Conservation (phyloP, 1,284 basidiomycete genomes). For the Golubevia pallescens region DNA sequence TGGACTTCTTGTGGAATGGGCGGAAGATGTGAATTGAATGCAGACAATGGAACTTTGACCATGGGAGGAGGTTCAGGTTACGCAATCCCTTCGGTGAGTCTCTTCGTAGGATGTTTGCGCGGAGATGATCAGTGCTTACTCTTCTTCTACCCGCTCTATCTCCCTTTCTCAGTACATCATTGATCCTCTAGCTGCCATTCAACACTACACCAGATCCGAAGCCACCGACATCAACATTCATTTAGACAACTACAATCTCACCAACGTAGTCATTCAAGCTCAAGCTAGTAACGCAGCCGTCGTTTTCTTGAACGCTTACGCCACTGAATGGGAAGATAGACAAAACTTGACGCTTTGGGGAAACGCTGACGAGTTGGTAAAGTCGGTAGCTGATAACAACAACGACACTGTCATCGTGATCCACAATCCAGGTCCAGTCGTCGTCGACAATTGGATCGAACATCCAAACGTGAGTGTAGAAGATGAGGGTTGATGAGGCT, state of each 20-base stretch:
- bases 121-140: no score
- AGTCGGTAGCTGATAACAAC: slow-evolving; percentile 22
- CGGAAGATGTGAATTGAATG: slow-evolving; percentile 21
- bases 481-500: no score
- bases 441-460: slow-evolving; percentile 10
- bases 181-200: background rate
- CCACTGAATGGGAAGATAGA: slow-evolving; percentile 28
- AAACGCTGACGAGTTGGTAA: slow-evolving; percentile 23
- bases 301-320: slow-evolving; percentile 27
- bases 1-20: slow-evolving; percentile 17
- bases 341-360: slow-evolving; percentile 18
- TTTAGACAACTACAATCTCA: slow-evolving; percentile 26
- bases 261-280: slow-evolving; percentile 18
- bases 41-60: slow-evolving; percentile 25
- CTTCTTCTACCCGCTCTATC: no score
- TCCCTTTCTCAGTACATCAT: slow-evolving; percentile 16
- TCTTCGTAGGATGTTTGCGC: no score
- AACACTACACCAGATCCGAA: background rate
- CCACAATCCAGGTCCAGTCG: slow-evolving; percentile 23
- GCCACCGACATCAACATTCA: slow-evolving; percentile 3
- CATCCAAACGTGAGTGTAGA: background rate
- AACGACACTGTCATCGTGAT: slow-evolving; percentile 36
- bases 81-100: background rate
- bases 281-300: slow-evolving; percentile 18
- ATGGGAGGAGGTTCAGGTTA: background rate